Percentiles rank a stretch among this genome's conserved stretches.
Conservation (phyloP, 1,139 yeast species). For the Geotrichum aggregatum region DNA sequence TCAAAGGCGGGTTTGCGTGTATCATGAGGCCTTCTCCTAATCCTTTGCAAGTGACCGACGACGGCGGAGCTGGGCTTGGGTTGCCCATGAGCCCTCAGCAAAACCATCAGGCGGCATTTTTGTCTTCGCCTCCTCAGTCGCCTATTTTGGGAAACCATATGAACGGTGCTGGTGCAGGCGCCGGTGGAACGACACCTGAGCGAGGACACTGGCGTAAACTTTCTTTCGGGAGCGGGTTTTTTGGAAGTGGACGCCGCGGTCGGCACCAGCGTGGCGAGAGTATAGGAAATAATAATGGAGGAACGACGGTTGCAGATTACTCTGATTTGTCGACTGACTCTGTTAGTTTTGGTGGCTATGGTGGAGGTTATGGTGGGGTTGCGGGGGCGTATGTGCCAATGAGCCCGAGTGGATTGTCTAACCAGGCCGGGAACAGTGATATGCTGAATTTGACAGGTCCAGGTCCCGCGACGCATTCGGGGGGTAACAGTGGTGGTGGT, state of each 20-base stretch:
- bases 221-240: constrained; percentile 36
- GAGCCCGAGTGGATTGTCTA: constrained; percentile 11
- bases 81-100: not conserved
- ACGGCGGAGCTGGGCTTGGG: not conserved
- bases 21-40: constrained; percentile 57
- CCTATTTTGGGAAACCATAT: not conserved
- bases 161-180: not conserved
- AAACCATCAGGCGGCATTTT: not conserved
- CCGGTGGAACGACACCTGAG: not conserved
- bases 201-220: constrained; percentile 37
- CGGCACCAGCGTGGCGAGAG: constrained; percentile 25
- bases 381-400: not conserved
- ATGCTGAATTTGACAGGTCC: constrained; percentile 18
- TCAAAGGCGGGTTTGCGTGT: constrained; percentile 91
- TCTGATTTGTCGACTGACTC: constrained; percentile 37
- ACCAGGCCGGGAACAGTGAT: constrained; percentile 16
- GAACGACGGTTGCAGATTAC: constrained; percentile 29
- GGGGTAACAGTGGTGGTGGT: constrained; percentile 1
- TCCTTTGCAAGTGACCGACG: too few relatives aligned
- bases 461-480: constrained; percentile 18
- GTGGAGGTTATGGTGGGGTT: too few relatives aligned
- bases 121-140: constrained; percentile 1
- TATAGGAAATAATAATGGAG: constrained; percentile 15
- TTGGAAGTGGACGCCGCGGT: constrained; percentile 25
- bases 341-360: constrained; percentile 19